Evolutionary conservation across 352 stramenopile species (phyloP).

Genomic region (Paralagenidium karlingii): DNA sequence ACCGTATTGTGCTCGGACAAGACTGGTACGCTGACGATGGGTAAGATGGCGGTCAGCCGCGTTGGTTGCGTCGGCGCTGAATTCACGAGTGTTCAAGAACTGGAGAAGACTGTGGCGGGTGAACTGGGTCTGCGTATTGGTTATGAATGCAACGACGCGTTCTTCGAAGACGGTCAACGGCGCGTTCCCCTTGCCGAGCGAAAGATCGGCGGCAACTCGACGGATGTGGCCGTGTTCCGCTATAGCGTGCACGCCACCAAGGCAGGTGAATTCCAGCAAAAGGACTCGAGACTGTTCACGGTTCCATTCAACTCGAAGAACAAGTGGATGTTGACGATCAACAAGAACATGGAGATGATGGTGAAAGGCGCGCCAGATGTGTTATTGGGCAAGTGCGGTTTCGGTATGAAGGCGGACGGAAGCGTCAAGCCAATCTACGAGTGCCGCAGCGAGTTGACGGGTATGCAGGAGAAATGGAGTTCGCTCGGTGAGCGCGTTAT

Average conservation of each 20-base stretch:
- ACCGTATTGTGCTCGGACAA: conserved; percentile 88
- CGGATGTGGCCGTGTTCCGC: conserved; percentile 33
- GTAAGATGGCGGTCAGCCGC: conserved; percentile 21
- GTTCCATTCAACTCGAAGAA: conserved; percentile 60
- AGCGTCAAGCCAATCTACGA: not conserved
- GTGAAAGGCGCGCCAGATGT: conserved; percentile 93
- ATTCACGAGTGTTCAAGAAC: conserved; percentile 2
- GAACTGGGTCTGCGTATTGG: conserved; percentile 8
- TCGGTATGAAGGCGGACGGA: conserved; percentile 42
- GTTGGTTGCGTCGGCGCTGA: conserved; percentile 15
- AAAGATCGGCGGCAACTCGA: conserved; percentile 34
- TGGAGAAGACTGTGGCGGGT: conserved; percentile 1
- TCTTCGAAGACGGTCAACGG: conserved; percentile 32
- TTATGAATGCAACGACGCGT: conserved; percentile 10
- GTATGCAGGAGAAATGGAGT: not conserved
- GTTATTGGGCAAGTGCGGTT: conserved; percentile 79
- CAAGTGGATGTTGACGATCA: conserved; percentile 48
- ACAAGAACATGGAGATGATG: conserved; percentile 26
- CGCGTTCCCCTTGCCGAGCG: conserved; percentile 13
- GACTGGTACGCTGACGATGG: conserved; percentile 84
- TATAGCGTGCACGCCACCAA: too few species aligned
- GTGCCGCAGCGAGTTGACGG: not conserved
- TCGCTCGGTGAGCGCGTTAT: not conserved
- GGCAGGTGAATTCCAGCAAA: conserved; percentile 18
- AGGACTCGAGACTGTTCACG: conserved; percentile 24